Percentiles rank a stretch among this genome's conserved stretches.
Conservation (phyloP, 202 grass and related monocot species). For the Sporobolus alterniflorus region DNA sequence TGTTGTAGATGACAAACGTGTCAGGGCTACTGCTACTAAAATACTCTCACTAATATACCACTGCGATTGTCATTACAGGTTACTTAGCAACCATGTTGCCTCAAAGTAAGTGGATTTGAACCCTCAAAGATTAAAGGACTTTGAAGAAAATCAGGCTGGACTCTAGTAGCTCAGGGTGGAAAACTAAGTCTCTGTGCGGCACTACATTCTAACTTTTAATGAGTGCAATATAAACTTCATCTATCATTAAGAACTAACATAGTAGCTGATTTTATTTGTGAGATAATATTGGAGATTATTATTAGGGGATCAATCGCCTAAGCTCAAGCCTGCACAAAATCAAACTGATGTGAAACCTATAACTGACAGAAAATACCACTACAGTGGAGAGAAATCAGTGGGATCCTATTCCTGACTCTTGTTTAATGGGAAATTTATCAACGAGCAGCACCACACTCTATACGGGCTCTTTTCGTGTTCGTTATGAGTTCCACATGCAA, state of each 20-base stretch:
- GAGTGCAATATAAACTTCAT: too few relatives aligned
- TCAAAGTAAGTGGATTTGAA: background rate
- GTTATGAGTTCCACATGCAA: background rate
- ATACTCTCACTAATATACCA: slow-evolving; percentile 11
- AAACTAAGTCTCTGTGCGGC: too few relatives aligned
- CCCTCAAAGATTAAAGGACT: too few relatives aligned
- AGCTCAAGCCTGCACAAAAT: background rate
- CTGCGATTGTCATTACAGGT: background rate
- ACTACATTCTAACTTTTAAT: too few relatives aligned
- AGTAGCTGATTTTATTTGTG: background rate
- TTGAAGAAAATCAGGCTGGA: too few relatives aligned
- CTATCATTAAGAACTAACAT: too few relatives aligned
- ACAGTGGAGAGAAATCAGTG: background rate
- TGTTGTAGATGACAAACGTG: slow-evolving; percentile 49
- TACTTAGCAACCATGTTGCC: background rate
- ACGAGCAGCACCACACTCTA: background rate
- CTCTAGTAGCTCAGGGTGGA: too few relatives aligned
- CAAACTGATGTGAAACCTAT: background rate
- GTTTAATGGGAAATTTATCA: background rate
- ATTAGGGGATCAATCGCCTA: background rate
- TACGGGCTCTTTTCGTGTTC: too few relatives aligned
- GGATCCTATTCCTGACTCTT: background rate
- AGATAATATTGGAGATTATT: background rate
- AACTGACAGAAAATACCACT: background rate
- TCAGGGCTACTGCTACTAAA: slow-evolving; percentile 28